A percentile compares a stretch with the other conserved stretches of the same genome.
These are phyloP conservation scores for Coprinopsis sp. DNA, from an alignment of 768 basidiomycete species.

Conservation along the genomic window DNA sequence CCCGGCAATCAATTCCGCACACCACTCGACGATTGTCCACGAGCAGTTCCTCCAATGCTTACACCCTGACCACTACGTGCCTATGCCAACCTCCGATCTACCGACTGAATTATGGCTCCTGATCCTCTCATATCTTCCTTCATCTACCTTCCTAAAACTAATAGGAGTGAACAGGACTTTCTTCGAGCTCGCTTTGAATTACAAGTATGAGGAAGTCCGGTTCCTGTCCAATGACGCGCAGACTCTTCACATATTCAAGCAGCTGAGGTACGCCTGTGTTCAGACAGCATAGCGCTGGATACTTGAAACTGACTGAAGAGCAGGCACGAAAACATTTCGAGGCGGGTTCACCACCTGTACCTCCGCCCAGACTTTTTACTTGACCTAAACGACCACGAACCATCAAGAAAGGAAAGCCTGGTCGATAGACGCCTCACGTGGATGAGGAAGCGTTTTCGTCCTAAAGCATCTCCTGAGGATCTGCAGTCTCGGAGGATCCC, in stretches of 20 bases:
- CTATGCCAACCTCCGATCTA: conserved; percentile 18
- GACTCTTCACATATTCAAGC: conserved; percentile 18
- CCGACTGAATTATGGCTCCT: conserved; percentile 24
- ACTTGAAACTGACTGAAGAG: neutral
- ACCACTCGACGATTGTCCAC: no score
- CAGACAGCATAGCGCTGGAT: neutral
- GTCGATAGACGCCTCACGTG: neutral
- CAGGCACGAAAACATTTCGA: conserved; percentile 17
- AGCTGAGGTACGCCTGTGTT: conserved; percentile 14
- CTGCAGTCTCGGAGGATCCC: no score
- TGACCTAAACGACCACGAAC: conserved; percentile 10
- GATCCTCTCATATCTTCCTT: conserved; percentile 22
- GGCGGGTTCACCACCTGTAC: conserved; percentile 21
- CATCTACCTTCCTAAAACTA: conserved; percentile 18
- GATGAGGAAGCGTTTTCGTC: neutral
- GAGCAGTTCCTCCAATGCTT: no score
- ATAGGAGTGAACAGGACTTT: conserved; percentile 24
- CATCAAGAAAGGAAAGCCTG: no score
- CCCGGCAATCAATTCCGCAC: no score
- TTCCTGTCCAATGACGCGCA: conserved; percentile 21
- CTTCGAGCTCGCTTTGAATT: conserved; percentile 26
- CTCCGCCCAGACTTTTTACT: conserved; percentile 25
- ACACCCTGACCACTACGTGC: no score
- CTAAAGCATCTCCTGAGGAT: neutral
- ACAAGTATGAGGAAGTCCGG: conserved; percentile 25